Base-by-base conservation (phyloP, 331 rosid genomes). In the Saraca asoca region DNA sequence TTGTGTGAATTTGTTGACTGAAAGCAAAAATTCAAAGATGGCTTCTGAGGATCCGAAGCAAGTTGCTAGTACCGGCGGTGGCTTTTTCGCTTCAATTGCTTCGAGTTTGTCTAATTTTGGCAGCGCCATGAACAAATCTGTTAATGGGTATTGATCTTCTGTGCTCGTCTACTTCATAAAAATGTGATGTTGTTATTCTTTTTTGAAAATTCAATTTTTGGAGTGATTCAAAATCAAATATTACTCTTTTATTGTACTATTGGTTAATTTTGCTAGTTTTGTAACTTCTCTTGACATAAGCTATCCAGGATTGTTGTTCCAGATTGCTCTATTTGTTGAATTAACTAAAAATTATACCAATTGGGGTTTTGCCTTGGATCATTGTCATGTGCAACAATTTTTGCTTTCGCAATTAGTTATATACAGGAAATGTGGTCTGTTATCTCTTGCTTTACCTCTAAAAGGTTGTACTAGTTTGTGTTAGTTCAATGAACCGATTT, bases 81-180 rank as follows among this genome's bases (percentile, higher is more conserved):
- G 88, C 31, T 80, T 83, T 46, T 80, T 83, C 31, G 69, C 88
- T 64, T 77, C 88, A 2, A 24, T 83, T 57, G 83, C 88, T 74
- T 69, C 85, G 12, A 68, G 78, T 80, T 59, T 77, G 64, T 70
- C 88, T 58, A 83, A 63, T 80, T 82, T 94, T 41, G 72, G 98
- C 44, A 83, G 53, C 81, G 94, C 85, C 77, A 76, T 83, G 86
- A 80, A 83, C 87, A 91, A 94, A 80, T 94, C 97, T 39, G 97
- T 86, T 7, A 85, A 85, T 71, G 92, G 91, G 99, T 94, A 75
- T 67, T 5, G 19, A 31, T 43, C 62, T 20, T 62, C 57, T 69
- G 10, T 37, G 37, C 46, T 17, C 9, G 7, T n/a, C 38, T 13
- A 52, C 17, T 7, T 68, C 60, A 51, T 3, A 56, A 42, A 54